A percentile compares a stretch with the other conserved stretches of the same genome.
Conservation (phyloP, 257 asterid genomes). For the Jaltomata sinuosa region DNA sequence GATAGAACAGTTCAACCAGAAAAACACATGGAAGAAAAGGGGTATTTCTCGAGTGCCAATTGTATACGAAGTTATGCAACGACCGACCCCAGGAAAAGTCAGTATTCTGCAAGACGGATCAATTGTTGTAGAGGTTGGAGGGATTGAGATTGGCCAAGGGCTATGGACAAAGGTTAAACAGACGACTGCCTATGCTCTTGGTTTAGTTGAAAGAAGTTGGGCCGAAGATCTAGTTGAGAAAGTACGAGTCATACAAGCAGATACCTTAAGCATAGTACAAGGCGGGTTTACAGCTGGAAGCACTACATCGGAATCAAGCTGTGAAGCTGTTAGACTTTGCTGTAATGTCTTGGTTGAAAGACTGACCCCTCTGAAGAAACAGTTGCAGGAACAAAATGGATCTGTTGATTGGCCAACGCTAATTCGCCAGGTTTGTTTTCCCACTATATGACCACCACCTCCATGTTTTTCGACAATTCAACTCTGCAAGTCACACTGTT, state of each 20-base stretch:
- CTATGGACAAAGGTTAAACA: constrained; percentile 72
- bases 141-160: no score
- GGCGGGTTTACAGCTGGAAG: no score
- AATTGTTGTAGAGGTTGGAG: no score
- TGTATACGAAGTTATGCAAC: constrained; percentile 21
- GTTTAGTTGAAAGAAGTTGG: constrained; percentile 37
- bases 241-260: constrained; percentile 58
- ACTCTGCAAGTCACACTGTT: not conserved
- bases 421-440: constrained; percentile 37
- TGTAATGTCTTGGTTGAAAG: no score
- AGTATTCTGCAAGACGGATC: constrained; percentile 65
- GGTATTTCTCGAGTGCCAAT: constrained; percentile 73
- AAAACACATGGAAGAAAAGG: constrained; percentile 41
- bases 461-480: not conserved
- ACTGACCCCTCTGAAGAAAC: no score
- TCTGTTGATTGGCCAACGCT: no score
- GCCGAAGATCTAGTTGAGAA: constrained; percentile 41
- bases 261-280: no score
- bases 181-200: constrained; percentile 50
- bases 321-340: no score
- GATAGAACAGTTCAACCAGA: constrained; percentile 32
- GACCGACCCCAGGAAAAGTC: constrained; percentile 55
- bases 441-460: not conserved
- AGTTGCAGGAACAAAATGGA: no score
- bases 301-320: no score